These are phyloP conservation scores for Xylaria sp. DNA, from an alignment of 495 filamentous ascomycete genomes.

Conservation along the genomic window DNA sequence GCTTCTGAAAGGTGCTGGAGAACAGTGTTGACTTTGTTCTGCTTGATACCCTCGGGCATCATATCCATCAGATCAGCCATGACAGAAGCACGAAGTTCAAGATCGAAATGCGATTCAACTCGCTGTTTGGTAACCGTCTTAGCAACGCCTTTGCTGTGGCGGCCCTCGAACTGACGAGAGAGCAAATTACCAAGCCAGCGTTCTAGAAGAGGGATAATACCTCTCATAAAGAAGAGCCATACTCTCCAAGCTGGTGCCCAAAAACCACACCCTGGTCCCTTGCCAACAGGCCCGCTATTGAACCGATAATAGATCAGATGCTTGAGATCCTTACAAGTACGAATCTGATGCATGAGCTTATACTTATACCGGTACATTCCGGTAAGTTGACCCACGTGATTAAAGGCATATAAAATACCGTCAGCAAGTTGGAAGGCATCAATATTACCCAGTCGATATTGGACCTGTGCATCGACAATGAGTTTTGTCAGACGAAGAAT, in stretches of 20 bases:
- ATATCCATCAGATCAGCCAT: conserved; percentile 99
- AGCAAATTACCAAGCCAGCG: conserved; percentile 97
- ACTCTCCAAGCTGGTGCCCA: conserved; percentile 99
- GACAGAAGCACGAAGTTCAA: conserved; percentile 96
- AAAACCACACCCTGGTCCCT: conserved; percentile 98
- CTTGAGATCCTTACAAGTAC: conserved; percentile 98
- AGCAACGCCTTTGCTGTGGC: conserved; percentile 98
- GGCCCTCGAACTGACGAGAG: conserved; percentile 96
- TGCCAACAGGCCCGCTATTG: conserved; percentile 96
- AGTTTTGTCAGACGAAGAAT: conserved; percentile 97
- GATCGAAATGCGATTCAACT: conserved; percentile 98
- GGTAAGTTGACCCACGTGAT: conserved; percentile 97
- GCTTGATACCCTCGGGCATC: conserved; percentile 99
- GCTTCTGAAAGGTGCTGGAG: conserved; percentile 97
- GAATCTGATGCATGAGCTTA: conserved; percentile 99
- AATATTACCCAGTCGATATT: conserved; percentile 97
- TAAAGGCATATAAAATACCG: conserved; percentile 98
- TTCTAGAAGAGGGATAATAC: conserved; percentile 95
- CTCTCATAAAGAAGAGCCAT: conserved; percentile 99
- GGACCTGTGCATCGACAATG: conserved; percentile 98
- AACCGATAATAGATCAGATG: conserved; percentile 99
- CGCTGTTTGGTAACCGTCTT: conserved; percentile 99
- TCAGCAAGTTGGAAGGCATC: conserved; percentile 99
- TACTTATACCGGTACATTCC: conserved; percentile 99
- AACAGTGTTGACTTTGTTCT: conserved; percentile 98